Conservation (phyloP, 2,329 filamentous ascomycete genomes). For the Bipolaris zeicola region DNA sequence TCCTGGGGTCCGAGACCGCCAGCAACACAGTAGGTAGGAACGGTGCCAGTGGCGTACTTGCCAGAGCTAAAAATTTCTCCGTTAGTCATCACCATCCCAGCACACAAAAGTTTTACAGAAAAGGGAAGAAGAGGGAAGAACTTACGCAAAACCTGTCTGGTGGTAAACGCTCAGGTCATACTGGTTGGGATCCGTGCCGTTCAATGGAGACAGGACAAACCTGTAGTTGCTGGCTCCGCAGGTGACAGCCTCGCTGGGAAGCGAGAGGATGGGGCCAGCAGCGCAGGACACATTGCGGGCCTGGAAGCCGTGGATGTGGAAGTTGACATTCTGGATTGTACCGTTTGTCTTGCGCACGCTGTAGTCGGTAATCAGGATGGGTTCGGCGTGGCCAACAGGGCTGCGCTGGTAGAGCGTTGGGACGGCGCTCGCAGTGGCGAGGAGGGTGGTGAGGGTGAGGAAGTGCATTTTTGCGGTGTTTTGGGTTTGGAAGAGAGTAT, state of each 20-base stretch:
- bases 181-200: not conserved
- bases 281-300: conserved; percentile 20
- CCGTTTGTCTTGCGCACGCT: conserved; percentile 26
- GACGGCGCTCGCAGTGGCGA: conserved; percentile 27
- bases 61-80: conserved; percentile 3
- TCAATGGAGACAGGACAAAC: not conserved
- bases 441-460: conserved; percentile 25
- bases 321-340: conserved; percentile 22
- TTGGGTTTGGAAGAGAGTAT: not conserved
- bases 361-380: conserved; percentile 28
- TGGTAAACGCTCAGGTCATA: not conserved
- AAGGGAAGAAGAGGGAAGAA: too few species aligned
- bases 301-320: conserved; percentile 30
- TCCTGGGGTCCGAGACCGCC: conserved; percentile 27
- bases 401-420: conserved; percentile 19
- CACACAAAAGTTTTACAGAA: too few species aligned
- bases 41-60: conserved; percentile 13
- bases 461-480: conserved; percentile 22
- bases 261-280: conserved; percentile 12
- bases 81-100: too few species aligned
- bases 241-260: conserved; percentile 15
- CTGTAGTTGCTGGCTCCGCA: not conserved
- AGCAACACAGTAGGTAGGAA: conserved; percentile 28
- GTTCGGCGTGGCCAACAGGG: conserved; percentile 18
- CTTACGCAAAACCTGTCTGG: not conserved